Evolutionary conservation across 2,329 filamentous ascomycete species (phyloP).

Genomic region (Coniochaeta sp.): DNA sequence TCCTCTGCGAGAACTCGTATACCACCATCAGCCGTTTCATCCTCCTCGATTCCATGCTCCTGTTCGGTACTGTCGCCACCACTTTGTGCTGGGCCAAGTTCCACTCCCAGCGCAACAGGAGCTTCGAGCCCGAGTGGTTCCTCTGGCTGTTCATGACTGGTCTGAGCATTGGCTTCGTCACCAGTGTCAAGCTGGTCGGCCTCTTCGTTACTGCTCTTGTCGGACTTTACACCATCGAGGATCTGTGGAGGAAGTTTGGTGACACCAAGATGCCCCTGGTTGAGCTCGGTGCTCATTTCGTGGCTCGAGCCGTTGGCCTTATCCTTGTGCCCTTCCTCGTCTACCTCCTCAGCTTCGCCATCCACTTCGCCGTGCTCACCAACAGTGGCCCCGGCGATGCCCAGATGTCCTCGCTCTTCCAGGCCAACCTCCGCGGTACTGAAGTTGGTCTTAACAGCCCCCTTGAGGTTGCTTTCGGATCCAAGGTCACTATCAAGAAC

Average conservation of each 20-base stretch:
- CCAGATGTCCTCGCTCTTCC: constrained; percentile 99
- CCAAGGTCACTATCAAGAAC: constrained; percentile 90
- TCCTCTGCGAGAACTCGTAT: constrained; percentile 98
- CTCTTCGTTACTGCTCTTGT: constrained; percentile 93
- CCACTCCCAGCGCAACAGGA: constrained; percentile 77
- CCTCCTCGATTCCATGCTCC: constrained; percentile 94
- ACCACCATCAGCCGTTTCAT: constrained; percentile 98
- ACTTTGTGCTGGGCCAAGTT: constrained; percentile 97
- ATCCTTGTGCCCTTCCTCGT: constrained; percentile 85
- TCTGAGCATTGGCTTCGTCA: constrained; percentile 93
- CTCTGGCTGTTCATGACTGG: constrained; percentile 91
- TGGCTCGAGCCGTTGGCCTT: constrained; percentile 73
- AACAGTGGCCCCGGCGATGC: constrained; percentile 93
- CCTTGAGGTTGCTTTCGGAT: constrained; percentile 84
- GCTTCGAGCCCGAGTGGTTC: constrained; percentile 90
- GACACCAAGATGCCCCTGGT: constrained; percentile 81
- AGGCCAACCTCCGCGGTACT: constrained; percentile 90
- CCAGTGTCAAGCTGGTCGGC: constrained; percentile 97
- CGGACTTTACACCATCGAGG: constrained; percentile 90
- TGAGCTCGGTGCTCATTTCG: constrained; percentile 67
- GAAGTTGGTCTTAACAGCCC: constrained; percentile 93
- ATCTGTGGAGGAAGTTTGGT: constrained; percentile 97
- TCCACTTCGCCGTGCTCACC: constrained; percentile 91
- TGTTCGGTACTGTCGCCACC: constrained; percentile 97
- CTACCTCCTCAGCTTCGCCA: constrained; percentile 91